Percentiles rank a stretch among this genome's conserved stretches.
These are phyloP conservation scores for Psilocybe subaeruginosa DNA, from an alignment of 768 basidiomycete genomes.

Conservation along the genomic window DNA sequence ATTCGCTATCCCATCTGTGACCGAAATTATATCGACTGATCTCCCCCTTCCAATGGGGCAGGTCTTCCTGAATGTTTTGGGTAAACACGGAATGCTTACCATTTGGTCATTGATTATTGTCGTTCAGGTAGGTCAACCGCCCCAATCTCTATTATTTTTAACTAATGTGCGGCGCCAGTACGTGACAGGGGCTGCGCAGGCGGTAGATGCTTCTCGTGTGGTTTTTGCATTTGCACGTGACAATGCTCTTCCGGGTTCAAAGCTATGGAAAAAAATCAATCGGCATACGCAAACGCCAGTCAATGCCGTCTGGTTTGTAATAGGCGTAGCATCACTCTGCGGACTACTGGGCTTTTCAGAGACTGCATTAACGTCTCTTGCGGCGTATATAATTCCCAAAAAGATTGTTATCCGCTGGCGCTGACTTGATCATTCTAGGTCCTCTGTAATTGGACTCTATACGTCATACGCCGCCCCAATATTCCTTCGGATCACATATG, in stretches of 20 bases:
- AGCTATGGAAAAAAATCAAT: conserved; percentile 70
- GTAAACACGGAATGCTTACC: conserved; percentile 71
- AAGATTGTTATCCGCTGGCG: background rate
- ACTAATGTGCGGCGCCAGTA: conserved; percentile 40
- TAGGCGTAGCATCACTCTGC: conserved; percentile 54
- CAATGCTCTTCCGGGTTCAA: conserved; percentile 73
- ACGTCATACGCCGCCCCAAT: conserved; percentile 70
- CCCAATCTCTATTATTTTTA: background rate
- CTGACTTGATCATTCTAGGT: conserved; percentile 35
- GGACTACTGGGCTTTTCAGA: conserved; percentile 69
- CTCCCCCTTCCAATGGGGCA: conserved; percentile 76
- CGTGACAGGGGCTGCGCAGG: conserved; percentile 75
- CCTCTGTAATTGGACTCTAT: conserved; percentile 74
- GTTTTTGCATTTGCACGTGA: conserved; percentile 78
- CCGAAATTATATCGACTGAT: conserved; percentile 45
- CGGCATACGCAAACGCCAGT: conserved; percentile 66
- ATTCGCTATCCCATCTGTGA: conserved; percentile 61
- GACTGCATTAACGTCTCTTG: conserved; percentile 66
- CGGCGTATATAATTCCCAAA: conserved; percentile 48
- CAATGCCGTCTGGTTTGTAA: conserved; percentile 78
- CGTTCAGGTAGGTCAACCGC: conserved; percentile 37
- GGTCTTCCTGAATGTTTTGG: conserved; percentile 64
- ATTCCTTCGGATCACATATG: conserved; percentile 72
- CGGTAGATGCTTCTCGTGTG: conserved; percentile 75
- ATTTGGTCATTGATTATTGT: conserved; percentile 76